Evolutionary conservation across 129 eudicot species (phyloP).

Genomic region (Scalesia atractyloides): DNA sequence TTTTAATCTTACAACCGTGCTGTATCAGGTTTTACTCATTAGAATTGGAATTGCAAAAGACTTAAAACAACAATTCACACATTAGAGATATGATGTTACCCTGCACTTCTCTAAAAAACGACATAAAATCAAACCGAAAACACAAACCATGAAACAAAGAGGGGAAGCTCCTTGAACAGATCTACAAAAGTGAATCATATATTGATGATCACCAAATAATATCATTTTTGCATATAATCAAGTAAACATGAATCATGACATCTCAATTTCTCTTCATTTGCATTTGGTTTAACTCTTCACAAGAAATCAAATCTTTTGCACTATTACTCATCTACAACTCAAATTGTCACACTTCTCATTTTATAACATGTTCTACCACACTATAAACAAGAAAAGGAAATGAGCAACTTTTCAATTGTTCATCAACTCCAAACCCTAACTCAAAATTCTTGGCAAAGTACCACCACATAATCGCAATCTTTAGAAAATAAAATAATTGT

Average conservation of each 20-base stretch:
- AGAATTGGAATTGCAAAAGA: no score
- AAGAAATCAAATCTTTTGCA: no score
- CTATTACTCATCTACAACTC: background rate
- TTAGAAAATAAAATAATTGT: background rate
- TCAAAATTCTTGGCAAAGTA: background rate
- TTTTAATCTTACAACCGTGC: no score
- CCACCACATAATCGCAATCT: background rate
- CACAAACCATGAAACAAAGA: background rate
- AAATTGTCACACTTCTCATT: background rate
- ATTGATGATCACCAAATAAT: background rate
- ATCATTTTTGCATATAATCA: background rate
- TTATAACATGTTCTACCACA: background rate
- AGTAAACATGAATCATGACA: background rate
- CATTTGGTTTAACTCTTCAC: background rate
- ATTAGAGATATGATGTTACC: no score
- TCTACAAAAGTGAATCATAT: background rate
- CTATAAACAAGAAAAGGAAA: background rate
- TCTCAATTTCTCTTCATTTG: background rate
- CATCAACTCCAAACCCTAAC: constrained; percentile 12
- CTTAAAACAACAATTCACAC: no score
- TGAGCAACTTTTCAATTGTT: background rate
- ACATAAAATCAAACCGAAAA: background rate
- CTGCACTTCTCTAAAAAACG: no score
- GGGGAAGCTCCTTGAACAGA: no score
- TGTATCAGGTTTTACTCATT: no score